A percentile compares a stretch with the other conserved stretches of the same genome.
phyloP scores from a whole-genome alignment of 306 rosid species.

The Crotalaria pallida region DNA sequence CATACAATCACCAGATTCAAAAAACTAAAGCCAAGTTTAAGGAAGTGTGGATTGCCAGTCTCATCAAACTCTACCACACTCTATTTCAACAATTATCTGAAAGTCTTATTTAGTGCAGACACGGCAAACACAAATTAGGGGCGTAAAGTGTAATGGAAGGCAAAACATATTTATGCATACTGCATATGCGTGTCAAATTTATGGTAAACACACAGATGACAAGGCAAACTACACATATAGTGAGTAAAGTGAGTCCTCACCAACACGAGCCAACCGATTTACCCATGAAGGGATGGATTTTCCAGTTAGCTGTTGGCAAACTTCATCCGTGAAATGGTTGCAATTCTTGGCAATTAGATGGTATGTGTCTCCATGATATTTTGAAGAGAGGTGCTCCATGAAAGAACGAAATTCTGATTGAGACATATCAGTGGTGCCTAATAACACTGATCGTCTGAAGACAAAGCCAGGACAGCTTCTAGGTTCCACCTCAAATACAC shows the following conservation, averaged over 20 bases:
- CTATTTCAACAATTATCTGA: neutral
- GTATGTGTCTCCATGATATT: constrained; percentile 89
- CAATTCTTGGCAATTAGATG: constrained; percentile 94
- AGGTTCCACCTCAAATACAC: constrained; percentile 97
- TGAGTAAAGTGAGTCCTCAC: constrained; percentile 42
- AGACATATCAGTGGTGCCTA: constrained; percentile 80
- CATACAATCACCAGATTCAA: neutral
- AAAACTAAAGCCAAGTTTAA: neutral
- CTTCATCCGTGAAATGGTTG: constrained; percentile 93
- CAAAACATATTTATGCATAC: neutral
- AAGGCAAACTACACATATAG: neutral
- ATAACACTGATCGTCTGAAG: constrained; percentile 69
- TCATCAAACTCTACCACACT: neutral
- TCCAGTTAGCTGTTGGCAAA: constrained; percentile 73
- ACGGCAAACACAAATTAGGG: neutral
- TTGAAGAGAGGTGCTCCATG: constrained; percentile 70
- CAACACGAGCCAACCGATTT: constrained; percentile 90
- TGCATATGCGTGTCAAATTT: neutral
- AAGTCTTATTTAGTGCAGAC: neutral
- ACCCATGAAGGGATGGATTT: constrained; percentile 92
- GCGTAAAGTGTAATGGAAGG: neutral
- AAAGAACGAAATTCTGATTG: constrained; percentile 55
- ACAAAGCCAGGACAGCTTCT: constrained; percentile 95
- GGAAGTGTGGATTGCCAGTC: neutral
- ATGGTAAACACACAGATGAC: neutral